Evolutionary conservation across 192 early-diverging fungal genomes (phyloP).

Genomic region (Linnemannia elongata): DNA sequence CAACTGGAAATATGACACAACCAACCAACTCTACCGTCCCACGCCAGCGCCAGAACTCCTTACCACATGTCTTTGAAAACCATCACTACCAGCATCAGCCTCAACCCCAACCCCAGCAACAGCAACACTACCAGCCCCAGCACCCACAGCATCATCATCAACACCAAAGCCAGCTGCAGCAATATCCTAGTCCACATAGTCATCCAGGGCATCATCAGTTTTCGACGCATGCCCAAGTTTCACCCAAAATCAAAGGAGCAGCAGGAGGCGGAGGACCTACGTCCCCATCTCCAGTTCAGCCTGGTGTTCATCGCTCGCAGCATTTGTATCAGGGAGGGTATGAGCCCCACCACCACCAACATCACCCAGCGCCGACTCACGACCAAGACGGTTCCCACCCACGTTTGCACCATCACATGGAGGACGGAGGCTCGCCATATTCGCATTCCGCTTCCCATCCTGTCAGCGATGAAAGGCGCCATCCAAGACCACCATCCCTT

Average conservation of each 20-base stretch:
- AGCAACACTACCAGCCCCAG: constrained; percentile 30
- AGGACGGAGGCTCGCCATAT: neutral
- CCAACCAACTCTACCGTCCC: constrained; percentile 9
- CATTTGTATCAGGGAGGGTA: neutral
- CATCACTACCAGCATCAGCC: constrained; percentile 32
- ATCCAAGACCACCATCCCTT: neutral
- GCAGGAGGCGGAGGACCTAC: neutral
- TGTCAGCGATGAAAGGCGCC: constrained; percentile 4
- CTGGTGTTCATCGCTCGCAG: neutral
- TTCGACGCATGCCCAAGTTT: neutral
- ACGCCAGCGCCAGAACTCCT: constrained; percentile 37
- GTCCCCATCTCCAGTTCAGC: neutral
- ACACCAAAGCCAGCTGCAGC: constrained; percentile 15
- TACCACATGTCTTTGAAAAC: constrained; percentile 38
- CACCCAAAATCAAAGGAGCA: neutral
- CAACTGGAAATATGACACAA: constrained; percentile 4
- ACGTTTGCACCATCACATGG: neutral
- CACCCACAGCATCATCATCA: constrained; percentile 24
- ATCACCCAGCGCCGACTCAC: neutral
- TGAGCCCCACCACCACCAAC: neutral
- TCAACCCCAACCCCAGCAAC: constrained; percentile 35
- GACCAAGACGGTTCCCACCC: neutral
- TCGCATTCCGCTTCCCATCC: constrained; percentile 1
- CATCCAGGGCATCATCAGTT: neutral
- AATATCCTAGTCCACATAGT: neutral